Base-by-base conservation (phyloP, 306 rosid species). In the Dryas alaskensis region DNA sequence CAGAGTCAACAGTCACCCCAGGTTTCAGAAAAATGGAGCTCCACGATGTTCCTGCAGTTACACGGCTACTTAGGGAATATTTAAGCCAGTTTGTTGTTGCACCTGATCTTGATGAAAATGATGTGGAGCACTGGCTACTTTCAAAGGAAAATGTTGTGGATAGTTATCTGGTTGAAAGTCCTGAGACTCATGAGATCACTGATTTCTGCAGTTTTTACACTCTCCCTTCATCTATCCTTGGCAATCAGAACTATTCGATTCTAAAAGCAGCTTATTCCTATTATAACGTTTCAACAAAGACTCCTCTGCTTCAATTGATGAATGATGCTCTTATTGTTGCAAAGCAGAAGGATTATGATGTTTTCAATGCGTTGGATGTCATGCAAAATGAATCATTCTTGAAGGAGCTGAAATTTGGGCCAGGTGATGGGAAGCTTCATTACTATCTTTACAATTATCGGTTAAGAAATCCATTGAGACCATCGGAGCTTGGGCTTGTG, bases 201-300 rank as follows among this genome's bases (percentile, higher is more conserved):
- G 98, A 93, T 80, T 93, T 91, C 72, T 91, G 98, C 83, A 93
- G 98, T 78, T 93, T 93, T 83, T 93, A 91, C 85, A 89, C 98
- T 40, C 98, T 93, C 73, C 98, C 97, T 76, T 85, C 89, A 1
- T 19, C 83, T 7, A 83, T 85, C 74, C 87, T 87, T 66, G 92
- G 92, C 58, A 84, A 85, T 82, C 81, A 70, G 75, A 85, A 75
- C 47, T 79, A 87, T 72, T 83, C 87, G 6, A 61, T 4, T 74
- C 54, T 87, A 81, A 87, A 81, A 80, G 92, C 86, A 77, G 92
- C 92, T 0, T 87, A 87, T 79, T 87, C 92, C 27, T 87, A 83
- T 40, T 87, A 87, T 72, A 87, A 87, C 19, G 86, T 87, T 50
- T 75, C 92, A 0, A 85, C 80, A 14, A 79, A 51, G 59, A 87